Evolutionary conservation across 768 basidiomycete species (phyloP).

Genomic region (Punctularia strigosozonata): DNA sequence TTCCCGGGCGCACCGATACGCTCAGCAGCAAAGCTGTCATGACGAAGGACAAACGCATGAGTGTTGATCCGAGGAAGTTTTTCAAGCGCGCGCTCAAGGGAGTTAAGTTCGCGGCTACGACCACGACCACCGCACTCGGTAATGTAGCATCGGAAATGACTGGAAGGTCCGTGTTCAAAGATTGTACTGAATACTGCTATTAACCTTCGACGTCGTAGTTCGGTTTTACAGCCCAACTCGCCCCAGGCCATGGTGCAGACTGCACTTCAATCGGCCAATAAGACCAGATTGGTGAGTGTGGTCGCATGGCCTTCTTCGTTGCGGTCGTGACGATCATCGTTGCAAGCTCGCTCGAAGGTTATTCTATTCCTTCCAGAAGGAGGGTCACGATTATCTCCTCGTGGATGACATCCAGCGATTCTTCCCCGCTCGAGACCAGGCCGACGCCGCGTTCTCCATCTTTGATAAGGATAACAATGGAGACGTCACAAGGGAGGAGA

Average conservation of each 20-base stretch:
- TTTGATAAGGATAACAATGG: constrained; percentile 69
- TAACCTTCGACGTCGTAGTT: constrained; percentile 22
- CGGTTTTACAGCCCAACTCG: constrained; percentile 82
- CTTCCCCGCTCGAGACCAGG: constrained; percentile 59
- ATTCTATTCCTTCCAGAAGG: constrained; percentile 73
- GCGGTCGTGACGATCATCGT: not conserved
- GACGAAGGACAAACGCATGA: constrained; percentile 20
- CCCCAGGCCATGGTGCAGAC: constrained; percentile 72
- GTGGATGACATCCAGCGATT: constrained; percentile 60
- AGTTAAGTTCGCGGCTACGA: constrained; percentile 61
- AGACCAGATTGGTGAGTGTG: constrained; percentile 47
- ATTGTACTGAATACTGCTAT: not conserved
- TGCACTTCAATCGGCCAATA: constrained; percentile 70
- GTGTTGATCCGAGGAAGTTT: constrained; percentile 44
- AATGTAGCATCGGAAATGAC: constrained; percentile 53
- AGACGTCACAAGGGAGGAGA: constrained; percentile 57
- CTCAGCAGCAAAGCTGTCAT: constrained; percentile 24
- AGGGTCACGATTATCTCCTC: constrained; percentile 43
- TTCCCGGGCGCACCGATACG: constrained; percentile 56
- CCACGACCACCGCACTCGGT: constrained; percentile 65
- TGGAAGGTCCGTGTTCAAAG: constrained; percentile 23
- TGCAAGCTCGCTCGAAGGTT: constrained; percentile 67
- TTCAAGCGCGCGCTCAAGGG: constrained; percentile 65
- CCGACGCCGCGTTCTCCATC: constrained; percentile 51
- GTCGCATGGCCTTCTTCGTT: not conserved